Base-by-base conservation (phyloP, 2,329 filamentous ascomycete genomes). In the Phyllosticta citriasiana region DNA sequence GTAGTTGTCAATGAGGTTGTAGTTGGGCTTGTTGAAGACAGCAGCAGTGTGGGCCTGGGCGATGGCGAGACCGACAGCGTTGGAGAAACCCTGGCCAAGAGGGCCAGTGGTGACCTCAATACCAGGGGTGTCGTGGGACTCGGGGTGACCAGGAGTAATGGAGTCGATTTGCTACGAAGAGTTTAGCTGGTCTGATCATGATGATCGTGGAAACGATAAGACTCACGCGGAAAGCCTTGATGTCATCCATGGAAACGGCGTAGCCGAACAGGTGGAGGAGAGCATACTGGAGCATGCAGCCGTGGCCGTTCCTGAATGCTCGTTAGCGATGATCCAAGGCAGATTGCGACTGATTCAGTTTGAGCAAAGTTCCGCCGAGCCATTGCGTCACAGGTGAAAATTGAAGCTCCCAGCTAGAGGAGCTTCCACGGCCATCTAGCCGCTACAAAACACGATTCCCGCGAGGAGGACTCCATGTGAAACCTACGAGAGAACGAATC, bases 241-340 rank as follows among this genome's bases (percentile, higher is more conserved):
- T 78, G 79, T 97, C 94, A 72, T 99, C 89, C 65, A 99, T 82
- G 72, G 84, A 84, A 69, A 99, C 71, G 66, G 80, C 84, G 77
- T 96, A 99, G 77, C 94, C 94, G 79, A 92, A 96, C 62, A 99
- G 84, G 82, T 99, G 94, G 72, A 99, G 88, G 69, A 99, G 85
- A 72, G 93, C 89, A 87, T 99, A 99, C 78, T 97, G 94, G 64
- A 99, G 90, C 92, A 99, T 96, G 85, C 94, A 99, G 71, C 88
- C 94, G 81, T 99, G 94, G 70, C 94, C 94, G 83, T 99, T 99
- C 65, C 92, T 97, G 70, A 57, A 55, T 30, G 8, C 12, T 19
- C 22, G 57, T 60, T 35, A 60, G 57, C 26, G 50, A 10, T n/a
- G 12, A 9, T 25, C 3, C 14, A 30, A 12, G n/a, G 27, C 27